These are phyloP conservation scores for Aureobasidium zeae DNA, from an alignment of 2,329 filamentous ascomycete species.

Conservation along the genomic window DNA sequence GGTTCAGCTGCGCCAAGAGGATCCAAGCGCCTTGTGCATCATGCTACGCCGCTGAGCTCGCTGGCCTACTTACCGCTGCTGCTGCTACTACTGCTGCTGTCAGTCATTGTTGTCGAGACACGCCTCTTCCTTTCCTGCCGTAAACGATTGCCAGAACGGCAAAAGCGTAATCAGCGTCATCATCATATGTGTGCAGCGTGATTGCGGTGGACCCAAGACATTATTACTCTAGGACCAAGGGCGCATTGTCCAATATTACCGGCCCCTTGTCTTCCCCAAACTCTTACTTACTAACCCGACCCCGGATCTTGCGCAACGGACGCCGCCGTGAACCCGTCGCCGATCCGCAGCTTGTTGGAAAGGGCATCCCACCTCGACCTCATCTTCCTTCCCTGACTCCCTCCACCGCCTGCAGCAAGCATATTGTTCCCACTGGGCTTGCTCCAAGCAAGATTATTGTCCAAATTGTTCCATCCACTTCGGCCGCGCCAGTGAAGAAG, in stretches of 20 bases:
- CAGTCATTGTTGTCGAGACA: constrained; percentile 7
- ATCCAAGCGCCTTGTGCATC: constrained; percentile 14
- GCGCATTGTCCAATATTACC: constrained; percentile 13
- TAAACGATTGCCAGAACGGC: constrained; percentile 11
- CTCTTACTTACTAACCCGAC: too few relatives aligned
- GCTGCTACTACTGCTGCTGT: constrained; percentile 6
- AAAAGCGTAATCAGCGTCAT: not conserved
- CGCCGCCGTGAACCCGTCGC: constrained; percentile 10
- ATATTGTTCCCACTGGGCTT: not conserved
- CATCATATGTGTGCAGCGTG: constrained; percentile 1
- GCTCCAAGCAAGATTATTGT: too few relatives aligned
- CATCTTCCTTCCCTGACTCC: not conserved
- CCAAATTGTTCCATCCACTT: not conserved
- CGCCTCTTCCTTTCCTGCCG: not conserved
- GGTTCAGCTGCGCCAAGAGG: constrained; percentile 10
- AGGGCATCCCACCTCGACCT: constrained; percentile 1
- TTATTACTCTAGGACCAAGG: constrained; percentile 1
- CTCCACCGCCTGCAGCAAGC: not conserved
- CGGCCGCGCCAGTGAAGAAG: not conserved
- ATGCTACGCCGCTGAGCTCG: constrained; percentile 14
- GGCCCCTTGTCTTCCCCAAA: constrained; percentile 13
- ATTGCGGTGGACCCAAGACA: constrained; percentile 5
- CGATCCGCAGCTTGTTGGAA: constrained; percentile 6
- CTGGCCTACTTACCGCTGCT: constrained; percentile 6
- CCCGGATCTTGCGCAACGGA: constrained; percentile 13